Conservation (phyloP, 2,329 filamentous ascomycete genomes). For the Ceratocystis alfenasii region DNA sequence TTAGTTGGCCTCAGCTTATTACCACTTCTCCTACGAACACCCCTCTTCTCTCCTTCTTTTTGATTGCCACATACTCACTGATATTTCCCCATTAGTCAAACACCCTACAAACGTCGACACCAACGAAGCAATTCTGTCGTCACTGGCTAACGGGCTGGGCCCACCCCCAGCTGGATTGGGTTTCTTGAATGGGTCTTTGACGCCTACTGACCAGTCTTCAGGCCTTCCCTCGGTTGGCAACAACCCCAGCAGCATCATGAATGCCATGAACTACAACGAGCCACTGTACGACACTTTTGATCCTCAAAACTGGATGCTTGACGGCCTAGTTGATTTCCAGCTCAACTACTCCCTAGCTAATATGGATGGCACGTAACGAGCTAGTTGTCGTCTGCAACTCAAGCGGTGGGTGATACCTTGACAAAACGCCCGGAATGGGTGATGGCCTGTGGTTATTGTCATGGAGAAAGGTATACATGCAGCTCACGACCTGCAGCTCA, state of each 20-base stretch:
- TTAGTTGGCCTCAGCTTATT: not conserved
- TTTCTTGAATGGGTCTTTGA: conserved; percentile 40
- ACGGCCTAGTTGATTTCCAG: conserved; percentile 71
- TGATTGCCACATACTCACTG: conserved; percentile 2
- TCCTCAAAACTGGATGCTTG: conserved; percentile 85
- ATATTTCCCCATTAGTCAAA: conserved; percentile 39
- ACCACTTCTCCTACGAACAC: not conserved
- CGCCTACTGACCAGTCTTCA: conserved; percentile 36
- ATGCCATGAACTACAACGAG: conserved; percentile 46
- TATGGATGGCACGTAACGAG: not conserved
- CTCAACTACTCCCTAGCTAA: conserved; percentile 46
- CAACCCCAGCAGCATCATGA: conserved; percentile 38
- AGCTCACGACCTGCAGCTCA: not conserved
- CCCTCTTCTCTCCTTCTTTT: not conserved
- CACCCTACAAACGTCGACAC: conserved; percentile 80
- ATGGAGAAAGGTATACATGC: not conserved
- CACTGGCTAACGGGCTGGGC: conserved; percentile 45
- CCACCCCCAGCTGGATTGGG: conserved; percentile 37
- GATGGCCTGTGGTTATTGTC: not conserved
- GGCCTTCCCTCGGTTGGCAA: conserved; percentile 27
- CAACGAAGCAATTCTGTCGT: conserved; percentile 56
- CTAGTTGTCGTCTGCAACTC: not conserved
- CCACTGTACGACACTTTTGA: conserved; percentile 81
- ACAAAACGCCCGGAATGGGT: not conserved
- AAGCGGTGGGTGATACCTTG: not conserved